Percentiles rank a stretch among this genome's conserved stretches.
phyloP scores from a whole-genome alignment of 352 stramenopile species.

The Pythium pectinolyticum region DNA sequence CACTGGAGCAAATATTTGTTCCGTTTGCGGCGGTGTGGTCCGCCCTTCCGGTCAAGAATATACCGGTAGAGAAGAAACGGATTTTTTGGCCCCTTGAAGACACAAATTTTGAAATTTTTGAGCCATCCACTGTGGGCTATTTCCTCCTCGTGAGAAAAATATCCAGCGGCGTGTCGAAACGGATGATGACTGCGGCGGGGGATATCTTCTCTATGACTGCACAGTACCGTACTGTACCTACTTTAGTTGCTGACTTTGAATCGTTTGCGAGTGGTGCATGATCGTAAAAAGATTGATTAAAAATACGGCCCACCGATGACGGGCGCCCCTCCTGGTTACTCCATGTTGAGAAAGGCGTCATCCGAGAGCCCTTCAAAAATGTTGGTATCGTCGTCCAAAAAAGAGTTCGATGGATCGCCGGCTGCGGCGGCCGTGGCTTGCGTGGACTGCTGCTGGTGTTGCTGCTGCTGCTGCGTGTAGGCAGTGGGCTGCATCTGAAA shows the following conservation, averaged over 20 bases:
- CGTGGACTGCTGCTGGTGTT: conserved; percentile 18
- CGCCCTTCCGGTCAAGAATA: background rate
- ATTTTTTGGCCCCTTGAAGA: too few relatives aligned
- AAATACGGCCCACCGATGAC: too few relatives aligned
- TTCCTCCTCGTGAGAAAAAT: too few relatives aligned
- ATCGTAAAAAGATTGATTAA: too few relatives aligned
- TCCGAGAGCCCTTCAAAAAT: conserved; percentile 79
- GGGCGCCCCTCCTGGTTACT: too few relatives aligned
- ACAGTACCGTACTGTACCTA: too few relatives aligned
- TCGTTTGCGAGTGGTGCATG: too few relatives aligned
- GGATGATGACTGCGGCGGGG: too few relatives aligned
- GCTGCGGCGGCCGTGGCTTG: conserved; percentile 19
- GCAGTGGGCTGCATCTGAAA: conserved; percentile 17
- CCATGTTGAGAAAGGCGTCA: conserved; percentile 74
- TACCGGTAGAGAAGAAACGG: background rate
- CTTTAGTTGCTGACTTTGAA: too few relatives aligned
- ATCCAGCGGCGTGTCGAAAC: too few relatives aligned
- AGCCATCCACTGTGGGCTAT: background rate
- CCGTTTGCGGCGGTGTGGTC: background rate
- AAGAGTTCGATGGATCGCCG: conserved; percentile 19
- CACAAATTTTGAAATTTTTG: background rate
- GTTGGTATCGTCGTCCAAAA: conserved; percentile 56
- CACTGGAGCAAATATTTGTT: too few relatives aligned
- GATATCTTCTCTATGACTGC: too few relatives aligned
- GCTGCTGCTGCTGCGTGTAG: conserved; percentile 16